These are phyloP conservation scores for Aureobasidium vineae DNA, from an alignment of 2,329 filamentous ascomycete species.

Conservation along the genomic window DNA sequence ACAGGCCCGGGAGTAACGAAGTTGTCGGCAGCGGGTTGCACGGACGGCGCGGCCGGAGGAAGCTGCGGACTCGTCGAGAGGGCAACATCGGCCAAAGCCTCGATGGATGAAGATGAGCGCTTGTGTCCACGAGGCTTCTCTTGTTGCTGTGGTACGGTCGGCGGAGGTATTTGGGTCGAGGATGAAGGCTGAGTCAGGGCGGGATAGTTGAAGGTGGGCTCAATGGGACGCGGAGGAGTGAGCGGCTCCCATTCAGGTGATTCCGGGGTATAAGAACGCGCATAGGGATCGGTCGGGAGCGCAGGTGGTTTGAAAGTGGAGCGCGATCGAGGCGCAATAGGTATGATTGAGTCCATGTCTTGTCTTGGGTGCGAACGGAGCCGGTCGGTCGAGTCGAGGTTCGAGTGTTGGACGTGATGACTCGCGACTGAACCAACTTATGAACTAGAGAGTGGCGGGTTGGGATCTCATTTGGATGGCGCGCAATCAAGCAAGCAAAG, in stretches of 20 bases:
- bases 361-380: neutral
- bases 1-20: slow-evolving; percentile 33
- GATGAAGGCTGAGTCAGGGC: slow-evolving; percentile 19
- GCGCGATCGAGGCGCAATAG: slow-evolving; percentile 32
- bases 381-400: neutral
- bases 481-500: neutral
- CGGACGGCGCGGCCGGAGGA: slow-evolving; percentile 19
- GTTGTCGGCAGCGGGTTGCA: slow-evolving; percentile 29
- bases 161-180: neutral
- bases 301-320: slow-evolving; percentile 35
- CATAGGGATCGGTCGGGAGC: slow-evolving; percentile 8
- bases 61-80: slow-evolving; percentile 40
- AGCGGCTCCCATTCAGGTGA: slow-evolving; percentile 39
- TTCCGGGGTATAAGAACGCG: slow-evolving; percentile 37
- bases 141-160: neutral
- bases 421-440: neutral
- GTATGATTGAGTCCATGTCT: slow-evolving; percentile 32
- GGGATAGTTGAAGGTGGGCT: slow-evolving; percentile 40
- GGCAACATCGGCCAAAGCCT: slow-evolving; percentile 47
- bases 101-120: slow-evolving; percentile 42
- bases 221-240: slow-evolving; percentile 36
- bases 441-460: neutral
- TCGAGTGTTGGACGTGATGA: neutral
- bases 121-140: slow-evolving; percentile 31
- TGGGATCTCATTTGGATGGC: neutral